Base-by-base conservation (phyloP, 441 rosid species). In the Brassica hybrid region DNA sequence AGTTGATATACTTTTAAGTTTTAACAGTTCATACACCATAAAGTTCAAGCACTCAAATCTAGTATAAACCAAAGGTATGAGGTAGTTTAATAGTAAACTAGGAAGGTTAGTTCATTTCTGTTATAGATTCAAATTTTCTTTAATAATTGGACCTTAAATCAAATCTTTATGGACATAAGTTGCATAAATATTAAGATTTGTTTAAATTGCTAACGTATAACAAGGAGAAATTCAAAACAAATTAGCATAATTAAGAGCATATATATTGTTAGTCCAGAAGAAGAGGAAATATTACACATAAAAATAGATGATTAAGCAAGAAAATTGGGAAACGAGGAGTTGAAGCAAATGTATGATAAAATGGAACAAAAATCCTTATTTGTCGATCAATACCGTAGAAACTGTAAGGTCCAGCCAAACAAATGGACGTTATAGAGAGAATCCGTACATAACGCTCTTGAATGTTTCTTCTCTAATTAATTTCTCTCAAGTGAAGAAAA, bases 361-460 rank as follows among this genome's bases (percentile, higher is more conserved):
- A 75, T 21, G 23, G 23, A 65, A n/a, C 36, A 67, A 59, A 69
- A 76, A 58, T 54, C 58, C 65, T 54, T 6, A 7, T 62, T 69
- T 63, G 58, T 63, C 65, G 57, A 76, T 16, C 12, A 30, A 43
- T 43, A 43, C 14, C 17, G 10, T 27, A n/a, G 52, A 32, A 76
- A 70, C 50, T 62, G 8, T 10, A 50, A 69, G 45, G 65, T 71
- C 62, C 43, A 50, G 18, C 67, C 80, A 72, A 72, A 71, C 72
- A 77, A 32, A 72, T 45, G 80, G 67, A 43, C 76, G 76, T 77
- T 77, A 19, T 34, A 30, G 1, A 65, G 11, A 58, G 21, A 72
- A 2, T 72, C 81, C 81, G 81, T 72, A 58, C 23, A 58, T 72
- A 77, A 77, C 81, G 76, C 64, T 77, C 76, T 48, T 77, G 81